phyloP scores from a whole-genome alignment of 2,329 filamentous ascomycete species.

The Colletotrichum sp. region DNA sequence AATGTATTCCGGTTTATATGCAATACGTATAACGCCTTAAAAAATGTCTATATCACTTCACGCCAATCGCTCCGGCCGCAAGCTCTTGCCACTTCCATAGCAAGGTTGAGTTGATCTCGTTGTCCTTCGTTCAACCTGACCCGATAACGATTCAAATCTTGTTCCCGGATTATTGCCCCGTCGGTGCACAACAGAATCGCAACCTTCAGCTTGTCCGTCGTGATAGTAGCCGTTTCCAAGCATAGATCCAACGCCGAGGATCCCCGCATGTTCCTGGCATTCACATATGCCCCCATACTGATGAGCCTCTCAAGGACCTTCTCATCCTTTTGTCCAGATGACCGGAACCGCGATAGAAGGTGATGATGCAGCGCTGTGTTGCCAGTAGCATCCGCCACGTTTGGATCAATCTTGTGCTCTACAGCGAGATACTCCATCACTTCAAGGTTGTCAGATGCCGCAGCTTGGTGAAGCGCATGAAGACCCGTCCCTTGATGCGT shows the following conservation, averaged over 20 bases:
- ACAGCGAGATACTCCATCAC: neutral
- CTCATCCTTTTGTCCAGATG: neutral
- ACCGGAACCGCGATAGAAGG: conserved; percentile 1
- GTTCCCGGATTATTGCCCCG: neutral
- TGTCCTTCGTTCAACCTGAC: neutral
- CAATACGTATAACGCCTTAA: neutral
- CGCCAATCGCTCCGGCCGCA: neutral
- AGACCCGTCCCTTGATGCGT: neutral
- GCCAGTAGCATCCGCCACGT: neutral
- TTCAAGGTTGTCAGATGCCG: neutral
- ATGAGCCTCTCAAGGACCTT: conserved; percentile 25
- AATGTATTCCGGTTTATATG: neutral
- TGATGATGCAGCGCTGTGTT: conserved; percentile 17
- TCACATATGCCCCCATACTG: conserved; percentile 34
- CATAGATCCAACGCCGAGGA: conserved; percentile 5
- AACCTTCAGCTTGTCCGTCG: neutral
- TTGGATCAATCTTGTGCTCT: neutral
- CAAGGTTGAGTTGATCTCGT: neutral
- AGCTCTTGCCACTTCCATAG: neutral
- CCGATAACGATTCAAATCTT: neutral
- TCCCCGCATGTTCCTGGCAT: conserved; percentile 19
- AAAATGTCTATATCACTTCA: neutral
- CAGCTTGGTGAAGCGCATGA: conserved; percentile 12
- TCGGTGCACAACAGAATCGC: neutral
- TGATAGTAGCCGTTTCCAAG: neutral